These are phyloP conservation scores for Globisporangium radiosum DNA, from an alignment of 352 stramenopile genomes.

Conservation along the genomic window DNA sequence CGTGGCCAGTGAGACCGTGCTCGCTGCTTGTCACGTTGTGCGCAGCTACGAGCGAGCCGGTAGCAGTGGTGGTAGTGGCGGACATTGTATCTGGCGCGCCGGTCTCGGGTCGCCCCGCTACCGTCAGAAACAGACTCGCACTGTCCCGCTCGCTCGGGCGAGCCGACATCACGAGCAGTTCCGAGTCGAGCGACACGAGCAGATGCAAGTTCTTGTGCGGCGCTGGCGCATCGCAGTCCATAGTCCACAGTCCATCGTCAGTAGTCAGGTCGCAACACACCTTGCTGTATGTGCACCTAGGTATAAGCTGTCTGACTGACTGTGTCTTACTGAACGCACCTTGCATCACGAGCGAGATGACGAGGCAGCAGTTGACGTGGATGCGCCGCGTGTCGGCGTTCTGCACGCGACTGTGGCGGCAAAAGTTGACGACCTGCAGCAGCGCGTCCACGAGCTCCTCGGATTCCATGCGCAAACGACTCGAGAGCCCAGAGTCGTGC, in stretches of 20 bases:
- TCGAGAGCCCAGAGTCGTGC: constrained; percentile 23
- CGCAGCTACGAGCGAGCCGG: too few relatives aligned
- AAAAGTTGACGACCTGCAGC: constrained; percentile 64
- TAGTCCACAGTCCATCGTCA: neutral
- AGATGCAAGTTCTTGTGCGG: constrained; percentile 28
- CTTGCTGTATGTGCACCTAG: constrained; percentile 8
- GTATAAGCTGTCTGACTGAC: neutral
- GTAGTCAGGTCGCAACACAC: neutral
- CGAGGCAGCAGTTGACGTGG: constrained; percentile 79
- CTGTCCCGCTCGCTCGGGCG: constrained; percentile 37
- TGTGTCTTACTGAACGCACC: constrained; percentile 11
- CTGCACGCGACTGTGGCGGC: constrained; percentile 32
- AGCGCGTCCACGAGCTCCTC: constrained; percentile 69
- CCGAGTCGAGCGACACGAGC: constrained; percentile 63
- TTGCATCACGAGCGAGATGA: constrained; percentile 83
- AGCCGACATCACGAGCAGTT: constrained; percentile 47
- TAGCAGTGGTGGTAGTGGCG: too few relatives aligned
- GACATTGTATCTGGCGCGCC: constrained; percentile 2
- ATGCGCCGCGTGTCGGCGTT: constrained; percentile 56
- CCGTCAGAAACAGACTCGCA: constrained; percentile 40
- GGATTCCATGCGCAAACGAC: constrained; percentile 45
- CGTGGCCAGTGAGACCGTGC: neutral
- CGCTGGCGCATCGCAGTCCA: constrained; percentile 8
- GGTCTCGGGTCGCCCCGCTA: constrained; percentile 36
- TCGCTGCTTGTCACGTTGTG: neutral